These are phyloP conservation scores for Pittosporum tobira DNA, from an alignment of 129 eudicot genomes.

Conservation along the genomic window DNA sequence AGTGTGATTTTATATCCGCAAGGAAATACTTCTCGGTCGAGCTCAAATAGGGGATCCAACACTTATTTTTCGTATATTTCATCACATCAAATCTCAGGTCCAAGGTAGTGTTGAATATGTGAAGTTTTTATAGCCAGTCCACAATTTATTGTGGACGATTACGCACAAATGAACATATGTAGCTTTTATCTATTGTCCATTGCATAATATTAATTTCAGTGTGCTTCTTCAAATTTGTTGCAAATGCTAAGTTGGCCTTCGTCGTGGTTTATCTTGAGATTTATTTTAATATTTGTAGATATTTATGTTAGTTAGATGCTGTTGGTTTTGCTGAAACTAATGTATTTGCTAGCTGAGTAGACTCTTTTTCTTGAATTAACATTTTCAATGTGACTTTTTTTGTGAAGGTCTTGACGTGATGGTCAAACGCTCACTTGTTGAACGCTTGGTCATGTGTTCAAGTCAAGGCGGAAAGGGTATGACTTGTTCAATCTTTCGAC, in stretches of 20 bases:
- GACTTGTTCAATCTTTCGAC: no score
- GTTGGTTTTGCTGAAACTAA: no score
- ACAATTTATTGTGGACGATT: neutral
- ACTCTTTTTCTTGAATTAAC: no score
- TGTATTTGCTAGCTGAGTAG: no score
- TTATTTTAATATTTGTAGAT: neutral
- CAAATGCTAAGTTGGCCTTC: neutral
- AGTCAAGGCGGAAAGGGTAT: no score
- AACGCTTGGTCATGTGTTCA: no score
- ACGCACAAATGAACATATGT: neutral
- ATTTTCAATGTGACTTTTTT: no score
- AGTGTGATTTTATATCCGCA: constrained; percentile 20
- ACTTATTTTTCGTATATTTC: constrained; percentile 41
- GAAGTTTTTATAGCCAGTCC: neutral
- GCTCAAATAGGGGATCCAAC: constrained; percentile 24
- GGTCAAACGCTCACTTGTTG: no score
- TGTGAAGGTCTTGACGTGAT: no score
- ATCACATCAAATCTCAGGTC: constrained; percentile 76
- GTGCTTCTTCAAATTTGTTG: neutral
- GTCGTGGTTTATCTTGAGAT: neutral
- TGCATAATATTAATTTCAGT: neutral
- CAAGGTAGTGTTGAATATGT: constrained; percentile 33
- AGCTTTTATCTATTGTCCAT: neutral
- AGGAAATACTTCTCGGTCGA: constrained; percentile 11
- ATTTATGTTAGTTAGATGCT: no score